Evolutionary conservation across 306 rosid genomes (phyloP).

Genomic region (Datisca glomerata): DNA sequence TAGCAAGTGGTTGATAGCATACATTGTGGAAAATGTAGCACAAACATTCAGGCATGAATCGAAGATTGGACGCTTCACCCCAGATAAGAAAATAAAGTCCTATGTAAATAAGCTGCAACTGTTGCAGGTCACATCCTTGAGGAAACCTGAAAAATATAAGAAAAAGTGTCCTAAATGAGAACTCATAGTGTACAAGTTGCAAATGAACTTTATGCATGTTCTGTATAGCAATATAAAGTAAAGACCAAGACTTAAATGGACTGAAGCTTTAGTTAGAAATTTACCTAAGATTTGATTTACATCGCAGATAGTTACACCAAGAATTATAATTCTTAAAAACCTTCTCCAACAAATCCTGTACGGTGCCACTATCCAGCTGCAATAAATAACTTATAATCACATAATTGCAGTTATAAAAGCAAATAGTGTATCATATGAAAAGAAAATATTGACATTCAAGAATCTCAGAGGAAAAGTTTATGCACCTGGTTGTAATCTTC

Average conservation of each 20-base stretch:
- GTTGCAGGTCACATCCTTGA: constrained; percentile 28
- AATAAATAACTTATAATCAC: constrained; percentile 12
- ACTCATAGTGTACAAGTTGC: constrained; percentile 15
- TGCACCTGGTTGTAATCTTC: constrained; percentile 33
- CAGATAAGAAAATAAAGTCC: constrained; percentile 95
- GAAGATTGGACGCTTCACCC: constrained; percentile 99
- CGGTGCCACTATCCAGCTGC: constrained; percentile 59
- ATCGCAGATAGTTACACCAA: constrained; percentile 77
- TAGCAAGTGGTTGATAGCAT: constrained; percentile 15
- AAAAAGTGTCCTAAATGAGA: constrained; percentile 10
- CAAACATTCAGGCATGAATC: constrained; percentile 98
- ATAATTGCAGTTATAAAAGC: neutral
- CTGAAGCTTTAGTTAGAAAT: constrained; percentile 14
- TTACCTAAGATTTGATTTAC: constrained; percentile 49
- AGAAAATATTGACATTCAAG: constrained; percentile 5
- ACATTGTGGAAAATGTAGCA: constrained; percentile 95
- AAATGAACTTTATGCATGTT: constrained; percentile 10
- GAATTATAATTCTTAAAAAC: constrained; percentile 78
- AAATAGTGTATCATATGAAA: constrained; percentile 1
- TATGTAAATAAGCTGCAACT: constrained; percentile 59
- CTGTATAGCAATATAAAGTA: too few species aligned
- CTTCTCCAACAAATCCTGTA: constrained; percentile 30
- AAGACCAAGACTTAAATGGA: constrained; percentile 11
- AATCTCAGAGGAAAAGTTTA: constrained; percentile 10
- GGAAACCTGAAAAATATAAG: constrained; percentile 33